Base-by-base conservation (phyloP, 208 protist genomes). In the Zelonia costaricensis region DNA sequence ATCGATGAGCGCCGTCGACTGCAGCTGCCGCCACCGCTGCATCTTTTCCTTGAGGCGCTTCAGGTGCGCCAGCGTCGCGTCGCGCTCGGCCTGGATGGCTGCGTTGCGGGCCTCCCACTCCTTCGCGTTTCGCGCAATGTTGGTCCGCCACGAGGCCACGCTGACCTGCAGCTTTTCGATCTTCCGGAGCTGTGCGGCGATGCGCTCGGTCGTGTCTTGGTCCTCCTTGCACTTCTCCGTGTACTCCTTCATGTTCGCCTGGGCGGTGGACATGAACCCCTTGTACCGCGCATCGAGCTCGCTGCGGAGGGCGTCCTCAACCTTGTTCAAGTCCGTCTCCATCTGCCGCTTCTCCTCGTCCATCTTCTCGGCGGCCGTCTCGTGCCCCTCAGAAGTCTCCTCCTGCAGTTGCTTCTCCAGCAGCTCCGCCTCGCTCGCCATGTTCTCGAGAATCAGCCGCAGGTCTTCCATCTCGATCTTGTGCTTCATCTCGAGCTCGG, bases 241-340 rank as follows among this genome's bases (percentile, higher is more conserved):
- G 74, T 98, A 97, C 63, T 97, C 89, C 67, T 97, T 96, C 91
- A 97, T 97, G 52, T 95, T 94, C 22, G 86, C 81, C 75, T 98
- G 93, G 8, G 85, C 89, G 9, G 91, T 92, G 4, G 72, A 79
- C 90, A 93, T 97, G 64, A 95, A 97, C 56, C 94, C 82, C 71
- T 95, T 94, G 79, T 97, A 94, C 12, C 89, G 81, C 13, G 79
- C 55, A 39, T 95, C 87, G 30, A 97, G 72, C 60, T 95, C 87
- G 7, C 72, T 47, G 20, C 89, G 84, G 15, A 93, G 70, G n/a
- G 54, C 62, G 31, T 94, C 87, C 46, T 78, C 92, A 15, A 58
- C 74, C 40, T 82, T 77, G 51, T 80, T 79, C 25, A 97, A 60
- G 18, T 93, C 83, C 20, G 64, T 64, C 69, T 97, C 76, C 82